Base-by-base conservation (phyloP, 164 flowering plant genomes). In the Berberis thunbergii region DNA sequence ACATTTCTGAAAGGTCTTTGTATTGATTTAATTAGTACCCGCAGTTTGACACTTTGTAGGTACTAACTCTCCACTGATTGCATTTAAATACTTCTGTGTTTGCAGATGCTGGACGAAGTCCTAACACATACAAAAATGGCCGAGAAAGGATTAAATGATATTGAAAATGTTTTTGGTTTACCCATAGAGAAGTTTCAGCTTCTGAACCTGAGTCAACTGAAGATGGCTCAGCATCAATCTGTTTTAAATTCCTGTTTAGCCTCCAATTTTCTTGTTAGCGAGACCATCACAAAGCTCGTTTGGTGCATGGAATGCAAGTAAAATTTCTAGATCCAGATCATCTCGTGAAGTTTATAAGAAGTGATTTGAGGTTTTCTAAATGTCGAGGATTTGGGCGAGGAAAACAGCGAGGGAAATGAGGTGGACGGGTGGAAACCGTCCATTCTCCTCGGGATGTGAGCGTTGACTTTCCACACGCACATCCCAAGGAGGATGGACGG, bases 241-340 rank as follows among this genome's bases (percentile, higher is more conserved):
- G 49, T 70, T 62, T 72, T 80, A 48, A 68, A 69, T 44, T 59
- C 75, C 53, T 71, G 79, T 73, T 71, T 80, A 26, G 74, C 75
- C 38, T 70, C 87, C 0, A 85, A 84, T 6, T 13, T 82, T 6
- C 65, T 71, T 45, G 67, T 81, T 62, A 82, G 68, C 82, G 90
- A 65, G 92, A 81, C 50, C 90, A 85, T 62, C 82, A 92, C n/a
- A 83, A 79, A 76, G 86, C 83, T 57, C 77, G 86, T 61, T 71
- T 82, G 7, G 78, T 41, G 66, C 78, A 65, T 87, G 92, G 95
- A 68, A 68, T 61, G 61, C 59, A 26, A 64, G 68, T 39, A 61
- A 56, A 54, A 59, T 64, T 38, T 55, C 54, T 10, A 26, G 26
- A 26, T 26, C 26, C 26, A 26, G 26, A 26, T 26, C 26, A 26